phyloP scores from a whole-genome alignment of 2,329 filamentous ascomycete genomes.

The Phialocephala subalpina region DNA sequence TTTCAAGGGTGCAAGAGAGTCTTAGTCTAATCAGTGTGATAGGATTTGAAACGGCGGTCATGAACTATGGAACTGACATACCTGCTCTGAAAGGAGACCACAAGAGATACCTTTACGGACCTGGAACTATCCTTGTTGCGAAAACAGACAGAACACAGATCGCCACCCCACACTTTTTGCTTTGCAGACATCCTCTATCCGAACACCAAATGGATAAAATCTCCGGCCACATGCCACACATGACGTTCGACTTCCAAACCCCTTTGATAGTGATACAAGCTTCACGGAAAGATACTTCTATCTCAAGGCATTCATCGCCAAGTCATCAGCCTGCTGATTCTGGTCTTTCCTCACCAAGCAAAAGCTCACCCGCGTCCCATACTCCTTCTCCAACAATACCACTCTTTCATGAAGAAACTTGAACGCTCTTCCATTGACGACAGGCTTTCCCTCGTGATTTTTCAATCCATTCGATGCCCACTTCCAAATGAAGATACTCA shows the following conservation, averaged over 20 bases:
- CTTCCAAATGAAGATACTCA: slow-evolving; percentile 29
- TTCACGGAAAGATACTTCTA: no score
- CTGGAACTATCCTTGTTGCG: slow-evolving; percentile 82
- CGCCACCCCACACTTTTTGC: no score
- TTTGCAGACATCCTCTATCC: no score
- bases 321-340: slow-evolving; percentile 10
- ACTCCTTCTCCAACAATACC: slow-evolving; percentile 22
- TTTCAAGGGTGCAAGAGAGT: not conserved
- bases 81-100: slow-evolving; percentile 50
- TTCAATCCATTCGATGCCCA: slow-evolving; percentile 26
- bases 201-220: no score
- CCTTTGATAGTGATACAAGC: no score
- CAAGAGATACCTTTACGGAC: slow-evolving; percentile 68
- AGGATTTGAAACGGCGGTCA: slow-evolving; percentile 78
- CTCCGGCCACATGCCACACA: no score
- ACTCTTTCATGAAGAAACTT: slow-evolving; percentile 29
- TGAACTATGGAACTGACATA: slow-evolving; percentile 93
- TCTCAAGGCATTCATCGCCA: slow-evolving; percentile 10
- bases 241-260: no score
- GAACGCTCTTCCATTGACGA: slow-evolving; percentile 26
- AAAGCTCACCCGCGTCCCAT: slow-evolving; percentile 24
- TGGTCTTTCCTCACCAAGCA: slow-evolving; percentile 18
- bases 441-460: slow-evolving; percentile 19
- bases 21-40: slow-evolving; percentile 11
- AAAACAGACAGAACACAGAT: no score